phyloP scores from a whole-genome alignment of 345 rosid genomes.

The Aquilaria malaccensis region DNA sequence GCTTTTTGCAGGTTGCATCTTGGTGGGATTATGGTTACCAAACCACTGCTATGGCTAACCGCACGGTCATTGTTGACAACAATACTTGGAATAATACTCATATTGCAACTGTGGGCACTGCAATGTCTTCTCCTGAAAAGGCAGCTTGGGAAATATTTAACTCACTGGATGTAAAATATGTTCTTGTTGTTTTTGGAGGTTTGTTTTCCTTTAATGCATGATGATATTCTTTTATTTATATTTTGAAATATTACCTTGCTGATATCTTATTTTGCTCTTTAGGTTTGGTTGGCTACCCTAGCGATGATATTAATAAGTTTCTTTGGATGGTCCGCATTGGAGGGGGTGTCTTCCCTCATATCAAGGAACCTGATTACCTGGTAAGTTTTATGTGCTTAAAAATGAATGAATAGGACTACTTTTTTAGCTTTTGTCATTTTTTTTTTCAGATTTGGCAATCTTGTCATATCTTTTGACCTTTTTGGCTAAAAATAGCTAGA shows the following conservation, averaged over 20 bases:
- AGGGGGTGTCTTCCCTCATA: constrained; percentile 98
- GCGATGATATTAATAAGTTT: constrained; percentile 98
- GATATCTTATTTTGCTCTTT: constrained; percentile 18
- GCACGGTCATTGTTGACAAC: constrained; percentile 97
- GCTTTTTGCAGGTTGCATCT: constrained; percentile 75
- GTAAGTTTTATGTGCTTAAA: constrained; percentile 27
- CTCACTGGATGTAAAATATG: constrained; percentile 98
- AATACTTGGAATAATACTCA: constrained; percentile 99
- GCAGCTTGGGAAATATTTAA: constrained; percentile 98
- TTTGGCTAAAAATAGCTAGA: not conserved
- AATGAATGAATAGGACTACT: not conserved
- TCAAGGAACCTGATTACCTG: constrained; percentile 93
- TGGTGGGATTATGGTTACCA: constrained; percentile 99
- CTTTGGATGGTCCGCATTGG: constrained; percentile 99
- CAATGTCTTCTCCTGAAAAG: constrained; percentile 99
- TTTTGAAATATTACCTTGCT: constrained; percentile 16
- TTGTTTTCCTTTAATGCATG: constrained; percentile 19
- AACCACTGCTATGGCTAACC: constrained; percentile 99
- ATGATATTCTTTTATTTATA: constrained; percentile 8
- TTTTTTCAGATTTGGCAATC: not conserved
- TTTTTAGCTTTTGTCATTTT: not conserved
- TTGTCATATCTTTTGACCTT: not conserved
- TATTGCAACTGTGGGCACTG: constrained; percentile 99
- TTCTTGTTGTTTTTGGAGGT: constrained; percentile 99
- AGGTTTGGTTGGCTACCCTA: constrained; percentile 99